Conservation (phyloP, 345 rosid genomes). For the Brassica juncea region DNA sequence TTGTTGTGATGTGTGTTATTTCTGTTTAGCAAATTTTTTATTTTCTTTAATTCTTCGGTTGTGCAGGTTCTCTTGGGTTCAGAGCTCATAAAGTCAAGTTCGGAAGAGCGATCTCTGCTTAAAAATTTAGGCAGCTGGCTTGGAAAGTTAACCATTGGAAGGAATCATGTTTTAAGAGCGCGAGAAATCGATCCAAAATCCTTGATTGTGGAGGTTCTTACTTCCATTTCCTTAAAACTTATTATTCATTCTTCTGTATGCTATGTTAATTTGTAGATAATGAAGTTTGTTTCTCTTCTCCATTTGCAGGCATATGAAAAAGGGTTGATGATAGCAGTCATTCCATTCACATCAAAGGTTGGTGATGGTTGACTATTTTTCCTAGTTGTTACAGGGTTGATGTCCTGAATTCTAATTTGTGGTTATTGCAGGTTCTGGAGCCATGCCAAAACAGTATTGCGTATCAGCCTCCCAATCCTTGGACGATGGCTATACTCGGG, state of each 20-base stretch:
- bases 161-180: constrained; percentile 89
- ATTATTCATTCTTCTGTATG: background rate
- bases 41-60: background rate
- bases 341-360: constrained; percentile 99
- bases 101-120: constrained; percentile 93
- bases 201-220: constrained; percentile 84
- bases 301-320: constrained; percentile 88
- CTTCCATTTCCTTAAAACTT: background rate
- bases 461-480: constrained; percentile 91
- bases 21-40: background rate
- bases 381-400: constrained; percentile 15
- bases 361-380: constrained; percentile 15
- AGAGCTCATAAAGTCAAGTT: constrained; percentile 96
- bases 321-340: constrained; percentile 98
- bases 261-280: constrained; percentile 2
- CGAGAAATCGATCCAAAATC: constrained; percentile 98
- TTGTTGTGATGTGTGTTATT: background rate
- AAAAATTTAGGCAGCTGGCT: constrained; percentile 99
- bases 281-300: background rate
- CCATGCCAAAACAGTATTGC: constrained; percentile 95
- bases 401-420: constrained; percentile 5
- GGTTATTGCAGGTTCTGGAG: constrained; percentile 69
- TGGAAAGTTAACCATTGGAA: constrained; percentile 95
- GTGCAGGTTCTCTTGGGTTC: constrained; percentile 93
- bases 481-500: constrained; percentile 91